Percentiles rank a stretch among this genome's conserved stretches.
Conservation (phyloP, 1,139 yeast genomes). For the Scheffersomyces illinoinensis region DNA sequence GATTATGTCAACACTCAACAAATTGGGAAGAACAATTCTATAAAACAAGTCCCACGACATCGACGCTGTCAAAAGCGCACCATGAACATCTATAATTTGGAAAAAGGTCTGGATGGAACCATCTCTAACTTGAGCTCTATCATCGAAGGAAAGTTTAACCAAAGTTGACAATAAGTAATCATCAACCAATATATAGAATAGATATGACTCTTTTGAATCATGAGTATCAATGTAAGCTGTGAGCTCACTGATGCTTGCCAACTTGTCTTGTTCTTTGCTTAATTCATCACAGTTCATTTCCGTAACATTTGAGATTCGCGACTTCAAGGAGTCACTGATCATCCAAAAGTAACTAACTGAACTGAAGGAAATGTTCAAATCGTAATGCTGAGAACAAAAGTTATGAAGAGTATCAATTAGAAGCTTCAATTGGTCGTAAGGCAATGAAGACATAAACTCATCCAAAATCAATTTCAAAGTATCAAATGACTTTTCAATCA, state of each 20-base stretch:
- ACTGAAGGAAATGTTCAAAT: constrained; percentile 84
- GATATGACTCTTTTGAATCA: constrained; percentile 3
- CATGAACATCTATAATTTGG: constrained; percentile 80
- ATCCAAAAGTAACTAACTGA: constrained; percentile 92
- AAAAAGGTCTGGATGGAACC: constrained; percentile 89
- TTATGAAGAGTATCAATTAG: constrained; percentile 71
- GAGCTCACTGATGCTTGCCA: constrained; percentile 17
- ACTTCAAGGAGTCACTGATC: constrained; percentile 71
- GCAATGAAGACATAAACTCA: constrained; percentile 75
- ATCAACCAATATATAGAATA: constrained; percentile 49
- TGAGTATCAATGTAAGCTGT: constrained; percentile 6
- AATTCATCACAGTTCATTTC: constrained; percentile 1
- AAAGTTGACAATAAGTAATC: constrained; percentile 62
- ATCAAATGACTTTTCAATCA: constrained; percentile 70
- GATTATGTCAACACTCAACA: constrained; percentile 17
- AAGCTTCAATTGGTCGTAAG: constrained; percentile 57
- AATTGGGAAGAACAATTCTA: constrained; percentile 45
- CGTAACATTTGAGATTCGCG: constrained; percentile 15
- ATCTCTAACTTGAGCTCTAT: constrained; percentile 78
- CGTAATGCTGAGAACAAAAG: constrained; percentile 69
- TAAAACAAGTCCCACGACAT: constrained; percentile 60
- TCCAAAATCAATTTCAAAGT: constrained; percentile 80
- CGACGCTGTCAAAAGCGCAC: constrained; percentile 48
- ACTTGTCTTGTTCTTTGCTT: constrained; percentile 17
- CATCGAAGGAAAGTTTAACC: constrained; percentile 61